Evolutionary conservation across 352 stramenopile species (phyloP).

Genomic region (Elongisporangium prolatum): DNA sequence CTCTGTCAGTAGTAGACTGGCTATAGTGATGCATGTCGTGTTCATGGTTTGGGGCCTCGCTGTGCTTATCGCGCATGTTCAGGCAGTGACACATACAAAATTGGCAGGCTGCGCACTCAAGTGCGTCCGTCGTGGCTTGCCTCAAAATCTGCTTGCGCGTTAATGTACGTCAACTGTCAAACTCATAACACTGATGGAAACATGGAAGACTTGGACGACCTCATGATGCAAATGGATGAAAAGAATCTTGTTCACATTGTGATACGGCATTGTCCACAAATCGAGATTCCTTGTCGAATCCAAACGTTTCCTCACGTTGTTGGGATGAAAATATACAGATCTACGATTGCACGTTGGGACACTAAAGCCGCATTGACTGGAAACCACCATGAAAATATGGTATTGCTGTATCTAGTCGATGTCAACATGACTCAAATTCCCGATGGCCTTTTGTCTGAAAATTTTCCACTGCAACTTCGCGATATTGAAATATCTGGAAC

Average conservation of each 20-base stretch:
- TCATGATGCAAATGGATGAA: slow-evolving; percentile 19
- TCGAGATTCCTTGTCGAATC: slow-evolving; percentile 25
- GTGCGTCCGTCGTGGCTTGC: slow-evolving; percentile 32
- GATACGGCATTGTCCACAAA: slow-evolving; percentile 20
- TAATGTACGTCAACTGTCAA: slow-evolving; percentile 34
- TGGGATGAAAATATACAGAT: slow-evolving; percentile 35
- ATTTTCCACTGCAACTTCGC: slow-evolving; percentile 23
- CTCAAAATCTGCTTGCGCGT: slow-evolving; percentile 23
- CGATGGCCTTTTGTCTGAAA: slow-evolving; percentile 17
- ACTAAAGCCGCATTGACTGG: slow-evolving; percentile 18
- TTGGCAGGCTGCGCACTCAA: slow-evolving; percentile 24
- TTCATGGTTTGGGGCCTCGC: slow-evolving; percentile 15
- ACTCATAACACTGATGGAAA: slow-evolving; percentile 5
- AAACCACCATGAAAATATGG: slow-evolving; percentile 20
- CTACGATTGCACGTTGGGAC: slow-evolving; percentile 22
- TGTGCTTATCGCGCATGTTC: slow-evolving; percentile 20
- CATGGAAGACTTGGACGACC: slow-evolving; percentile 13
- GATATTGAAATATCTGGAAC: slow-evolving; percentile 26
- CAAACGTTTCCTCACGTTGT: slow-evolving; percentile 18
- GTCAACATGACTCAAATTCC: slow-evolving; percentile 26
- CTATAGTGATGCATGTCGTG: too few relatives aligned
- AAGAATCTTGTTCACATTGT: slow-evolving; percentile 11
- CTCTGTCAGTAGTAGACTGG: not conserved
- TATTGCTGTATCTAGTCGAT: slow-evolving; percentile 18
- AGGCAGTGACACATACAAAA: slow-evolving; percentile 5